Base-by-base conservation (phyloP, 129 eudicot species). In the Helianthus annuus region DNA sequence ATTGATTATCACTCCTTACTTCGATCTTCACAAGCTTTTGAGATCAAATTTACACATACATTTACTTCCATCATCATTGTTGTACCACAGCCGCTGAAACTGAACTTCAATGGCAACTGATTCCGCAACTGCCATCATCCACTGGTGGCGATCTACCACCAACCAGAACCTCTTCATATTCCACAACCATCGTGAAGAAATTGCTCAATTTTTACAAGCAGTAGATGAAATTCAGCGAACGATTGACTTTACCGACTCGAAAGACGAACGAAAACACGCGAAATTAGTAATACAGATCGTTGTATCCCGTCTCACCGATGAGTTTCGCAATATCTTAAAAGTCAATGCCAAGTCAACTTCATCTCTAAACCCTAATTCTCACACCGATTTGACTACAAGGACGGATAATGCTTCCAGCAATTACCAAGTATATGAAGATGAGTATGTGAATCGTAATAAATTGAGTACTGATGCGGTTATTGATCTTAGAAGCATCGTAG, bases 401-500 rank as follows among this genome's bases (percentile, higher is more conserved):
- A 76, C 69, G 3, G 75, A 76, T 11, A 68, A 59, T 58, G 66
- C 46, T 45, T 55, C 66, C 10, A 76, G 80, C 71, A 55, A 29
- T 56, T 57, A 38, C 32, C 69, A 67, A 15, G 40, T 52, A 10
- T 42, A 64, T 13, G 54, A 12, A 17, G 75, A 38, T 53, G 75
- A 54, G 38, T 70, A 53, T 19, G 48, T 70, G 0, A 19, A 54
- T 54, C 45, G 17, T 12, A 38, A 12, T 16, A 70, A 8, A 12
- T 40, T 44, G 52, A 70, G 49, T 16, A 54, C 17, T 13, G 63
- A 46, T n/a, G 65, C 34, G 38, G 17, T 73, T 15, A 9, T 0
- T 49, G 70, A 59, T 52, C 83, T 79, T 49, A 9, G 78, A 44
- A 36, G 57, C 0, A 72, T 79, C n/a, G 70, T 61, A 3, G 17